A percentile compares a stretch with the other conserved stretches of the same genome.
Evolutionary conservation across 2,329 filamentous ascomycete genomes (phyloP).

Genomic region (Aspergillus pseudoviridinutans): DNA sequence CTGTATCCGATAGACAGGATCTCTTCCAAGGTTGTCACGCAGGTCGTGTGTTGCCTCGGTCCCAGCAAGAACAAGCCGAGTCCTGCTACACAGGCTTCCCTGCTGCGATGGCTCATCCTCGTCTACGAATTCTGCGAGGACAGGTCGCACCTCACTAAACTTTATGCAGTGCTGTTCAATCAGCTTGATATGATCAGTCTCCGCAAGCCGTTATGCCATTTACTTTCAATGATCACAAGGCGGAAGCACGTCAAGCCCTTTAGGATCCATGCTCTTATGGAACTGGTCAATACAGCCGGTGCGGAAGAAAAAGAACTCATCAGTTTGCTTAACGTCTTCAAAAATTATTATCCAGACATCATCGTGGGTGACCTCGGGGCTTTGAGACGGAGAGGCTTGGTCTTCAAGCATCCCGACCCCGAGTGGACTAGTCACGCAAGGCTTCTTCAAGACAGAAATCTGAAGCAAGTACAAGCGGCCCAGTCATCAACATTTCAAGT

Average conservation of each 20-base stretch:
- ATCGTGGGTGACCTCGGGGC: slow-evolving; percentile 66
- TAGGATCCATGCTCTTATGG: slow-evolving; percentile 68
- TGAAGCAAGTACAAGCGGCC: slow-evolving; percentile 38
- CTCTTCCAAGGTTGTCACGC: slow-evolving; percentile 57
- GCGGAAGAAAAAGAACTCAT: slow-evolving; percentile 71
- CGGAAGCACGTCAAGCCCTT: slow-evolving; percentile 81
- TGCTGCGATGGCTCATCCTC: slow-evolving; percentile 76
- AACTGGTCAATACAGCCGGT: slow-evolving; percentile 44
- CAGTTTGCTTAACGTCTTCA: slow-evolving; percentile 75
- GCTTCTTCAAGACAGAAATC: slow-evolving; percentile 59
- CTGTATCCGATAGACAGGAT: slow-evolving; percentile 70
- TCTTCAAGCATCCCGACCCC: slow-evolving; percentile 63
- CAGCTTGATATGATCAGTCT: slow-evolving; percentile 76
- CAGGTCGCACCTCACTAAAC: slow-evolving; percentile 58
- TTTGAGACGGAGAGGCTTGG: slow-evolving; percentile 31
- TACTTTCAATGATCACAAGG: slow-evolving; percentile 73
- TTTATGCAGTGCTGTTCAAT: slow-evolving; percentile 76
- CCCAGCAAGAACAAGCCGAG: slow-evolving; percentile 73
- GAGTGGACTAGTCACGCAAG: slow-evolving; percentile 69
- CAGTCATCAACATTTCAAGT: slow-evolving; percentile 61
- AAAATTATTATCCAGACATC: slow-evolving; percentile 87
- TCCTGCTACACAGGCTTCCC: slow-evolving; percentile 62
- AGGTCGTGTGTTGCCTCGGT: slow-evolving; percentile 69
- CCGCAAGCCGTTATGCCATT: slow-evolving; percentile 66
- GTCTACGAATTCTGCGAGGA: slow-evolving; percentile 68